Conservation (phyloP, 306 rosid species). For the Pterocarpus macrocarpus region DNA sequence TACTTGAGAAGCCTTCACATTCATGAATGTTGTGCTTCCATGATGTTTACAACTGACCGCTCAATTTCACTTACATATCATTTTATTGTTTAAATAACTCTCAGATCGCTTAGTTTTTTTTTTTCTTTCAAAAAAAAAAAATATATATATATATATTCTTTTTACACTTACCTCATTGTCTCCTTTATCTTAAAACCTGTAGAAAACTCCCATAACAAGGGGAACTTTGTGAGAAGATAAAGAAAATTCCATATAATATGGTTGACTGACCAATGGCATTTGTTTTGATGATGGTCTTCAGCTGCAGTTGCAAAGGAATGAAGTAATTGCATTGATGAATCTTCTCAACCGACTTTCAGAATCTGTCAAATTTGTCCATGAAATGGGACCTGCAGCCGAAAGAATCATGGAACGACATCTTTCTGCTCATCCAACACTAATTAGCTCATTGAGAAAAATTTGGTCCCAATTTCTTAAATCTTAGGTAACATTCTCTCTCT, state of each 20-base stretch:
- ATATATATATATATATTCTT: too few relatives aligned
- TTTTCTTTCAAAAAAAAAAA: too few relatives aligned
- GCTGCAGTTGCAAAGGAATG: conserved; percentile 95
- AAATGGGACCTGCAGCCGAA: conserved; percentile 73
- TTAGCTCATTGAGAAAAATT: conserved; percentile 57
- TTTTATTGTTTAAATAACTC: background rate
- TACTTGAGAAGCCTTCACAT: background rate
- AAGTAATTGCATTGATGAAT: conserved; percentile 90
- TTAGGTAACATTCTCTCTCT: conserved; percentile 47
- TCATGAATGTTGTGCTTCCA: background rate
- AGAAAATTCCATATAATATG: background rate
- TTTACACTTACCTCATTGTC: background rate
- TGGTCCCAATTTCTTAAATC: conserved; percentile 56
- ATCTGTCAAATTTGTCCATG: conserved; percentile 76
- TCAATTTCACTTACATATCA: background rate
- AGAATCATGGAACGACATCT: conserved; percentile 56
- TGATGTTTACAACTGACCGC: background rate
- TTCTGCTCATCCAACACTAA: conserved; percentile 45
- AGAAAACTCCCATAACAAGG: background rate
- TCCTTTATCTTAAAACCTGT: background rate
- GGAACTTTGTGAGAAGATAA: background rate
- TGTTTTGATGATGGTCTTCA: conserved; percentile 47
- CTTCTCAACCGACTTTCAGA: conserved; percentile 92
- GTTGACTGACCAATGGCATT: conserved; percentile 11
- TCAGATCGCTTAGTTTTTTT: background rate